Evolutionary conservation across 306 rosid species (phyloP).

Genomic region (Prunus mongolica): DNA sequence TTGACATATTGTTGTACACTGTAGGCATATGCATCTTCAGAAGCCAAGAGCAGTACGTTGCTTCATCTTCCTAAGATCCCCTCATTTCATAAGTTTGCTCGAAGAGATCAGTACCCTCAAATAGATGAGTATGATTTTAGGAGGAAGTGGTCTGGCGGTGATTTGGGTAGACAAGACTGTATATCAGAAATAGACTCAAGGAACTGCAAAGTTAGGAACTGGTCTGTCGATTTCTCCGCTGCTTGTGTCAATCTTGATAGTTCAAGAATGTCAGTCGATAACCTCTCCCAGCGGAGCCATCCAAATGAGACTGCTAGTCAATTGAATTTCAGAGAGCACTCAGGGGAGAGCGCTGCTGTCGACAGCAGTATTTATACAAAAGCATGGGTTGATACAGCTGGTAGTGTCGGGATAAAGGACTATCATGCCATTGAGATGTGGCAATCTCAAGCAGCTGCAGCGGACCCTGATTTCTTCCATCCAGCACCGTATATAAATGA

Average conservation of each 20-base stretch:
- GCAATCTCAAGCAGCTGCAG: conserved; percentile 98
- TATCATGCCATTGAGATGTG: conserved; percentile 95
- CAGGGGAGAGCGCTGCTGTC: conserved; percentile 91
- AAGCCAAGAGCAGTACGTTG: conserved; percentile 63
- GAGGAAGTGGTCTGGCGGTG: conserved; percentile 83
- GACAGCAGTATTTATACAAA: conserved; percentile 89
- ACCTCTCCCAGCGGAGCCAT: conserved; percentile 88
- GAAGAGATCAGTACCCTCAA: conserved; percentile 68
- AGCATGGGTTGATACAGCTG: conserved; percentile 97
- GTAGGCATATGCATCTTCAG: conserved; percentile 96
- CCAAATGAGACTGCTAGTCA: conserved; percentile 87
- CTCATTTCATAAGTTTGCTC: conserved; percentile 92
- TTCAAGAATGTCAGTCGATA: conserved; percentile 72
- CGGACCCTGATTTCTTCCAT: conserved; percentile 58
- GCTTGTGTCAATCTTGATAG: conserved; percentile 81
- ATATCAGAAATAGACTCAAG: conserved; percentile 94
- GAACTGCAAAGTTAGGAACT: conserved; percentile 92
- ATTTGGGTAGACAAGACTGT: conserved; percentile 89
- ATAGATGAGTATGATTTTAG: conserved; percentile 74
- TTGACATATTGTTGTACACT: conserved; percentile 17
- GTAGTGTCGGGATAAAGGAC: conserved; percentile 79
- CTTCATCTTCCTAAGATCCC: conserved; percentile 98
- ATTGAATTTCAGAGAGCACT: conserved; percentile 83
- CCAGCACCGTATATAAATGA: conserved; percentile 55
- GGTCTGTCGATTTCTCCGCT: conserved; percentile 97